Evolutionary conservation across 169 alveolate species (phyloP).

Genomic region (Miamiensis avidus): DNA sequence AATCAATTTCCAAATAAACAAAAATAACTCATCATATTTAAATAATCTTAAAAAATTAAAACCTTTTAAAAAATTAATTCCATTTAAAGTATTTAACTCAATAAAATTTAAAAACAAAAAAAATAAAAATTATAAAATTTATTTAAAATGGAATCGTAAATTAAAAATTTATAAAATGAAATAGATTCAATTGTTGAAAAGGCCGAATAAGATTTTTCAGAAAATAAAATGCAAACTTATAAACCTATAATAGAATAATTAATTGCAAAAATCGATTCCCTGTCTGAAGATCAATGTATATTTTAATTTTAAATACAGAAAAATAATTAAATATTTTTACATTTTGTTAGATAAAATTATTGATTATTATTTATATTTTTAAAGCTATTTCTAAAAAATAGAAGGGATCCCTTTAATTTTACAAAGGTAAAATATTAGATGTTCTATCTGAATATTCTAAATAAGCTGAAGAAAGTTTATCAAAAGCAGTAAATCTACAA

Average conservation of each 20-base stretch:
- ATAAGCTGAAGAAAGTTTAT: constrained; percentile 70
- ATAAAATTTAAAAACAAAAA: too few species aligned
- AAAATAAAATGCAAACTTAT: not conserved
- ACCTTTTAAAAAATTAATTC: too few species aligned
- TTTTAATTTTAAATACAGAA: too few species aligned
- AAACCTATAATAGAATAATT: not conserved
- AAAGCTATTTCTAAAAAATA: too few species aligned
- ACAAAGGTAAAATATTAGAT: constrained; percentile 61
- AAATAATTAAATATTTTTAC: too few species aligned
- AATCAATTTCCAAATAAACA: not conserved
- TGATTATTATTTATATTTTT: too few species aligned
- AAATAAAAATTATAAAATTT: too few species aligned
- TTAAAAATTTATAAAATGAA: too few species aligned
- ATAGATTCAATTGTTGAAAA: not conserved
- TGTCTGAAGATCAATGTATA: not conserved
- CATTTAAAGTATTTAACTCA: not conserved
- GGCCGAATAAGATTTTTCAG: not conserved
- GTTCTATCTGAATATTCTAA: constrained; percentile 73
- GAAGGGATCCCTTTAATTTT: not conserved
- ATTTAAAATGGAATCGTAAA: not conserved
- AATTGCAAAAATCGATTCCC: not conserved
- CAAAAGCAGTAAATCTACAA: constrained; percentile 67
- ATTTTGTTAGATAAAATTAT: too few species aligned
- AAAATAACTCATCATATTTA: not conserved
- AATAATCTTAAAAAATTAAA: too few species aligned